Evolutionary conservation across 495 filamentous ascomycete genomes (phyloP).

Genomic region (Penicillium maclennaniae): DNA sequence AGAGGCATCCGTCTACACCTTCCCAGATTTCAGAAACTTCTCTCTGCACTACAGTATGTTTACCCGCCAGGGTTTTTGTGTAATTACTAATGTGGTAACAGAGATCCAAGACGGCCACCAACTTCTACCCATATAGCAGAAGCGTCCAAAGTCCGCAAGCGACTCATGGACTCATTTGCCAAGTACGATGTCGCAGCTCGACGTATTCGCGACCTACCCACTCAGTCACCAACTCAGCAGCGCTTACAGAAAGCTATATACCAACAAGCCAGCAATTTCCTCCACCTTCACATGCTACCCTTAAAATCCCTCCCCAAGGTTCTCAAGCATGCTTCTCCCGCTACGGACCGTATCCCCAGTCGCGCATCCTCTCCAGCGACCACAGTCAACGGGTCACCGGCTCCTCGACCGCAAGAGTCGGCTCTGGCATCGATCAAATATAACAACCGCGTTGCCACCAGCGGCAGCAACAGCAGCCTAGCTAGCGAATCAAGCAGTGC

Average conservation of each 20-base stretch:
- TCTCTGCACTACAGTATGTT: conserved; percentile 61
- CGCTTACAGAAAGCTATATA: conserved; percentile 82
- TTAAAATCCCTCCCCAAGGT: conserved; percentile 81
- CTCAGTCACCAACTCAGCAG: conserved; percentile 65
- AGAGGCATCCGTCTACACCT: conserved; percentile 78
- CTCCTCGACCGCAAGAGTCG: conserved; percentile 39
- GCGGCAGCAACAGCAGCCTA: conserved; percentile 56
- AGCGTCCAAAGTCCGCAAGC: conserved; percentile 84
- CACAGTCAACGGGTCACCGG: conserved; percentile 23
- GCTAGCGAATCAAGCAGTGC: conserved; percentile 58
- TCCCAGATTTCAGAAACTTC: conserved; percentile 80
- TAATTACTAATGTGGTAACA: conserved; percentile 28
- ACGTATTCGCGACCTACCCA: conserved; percentile 75
- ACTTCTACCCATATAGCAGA: conserved; percentile 73
- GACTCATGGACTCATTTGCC: conserved; percentile 83
- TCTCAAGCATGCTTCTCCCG: conserved; percentile 63
- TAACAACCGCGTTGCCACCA: conserved; percentile 41
- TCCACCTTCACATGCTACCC: conserved; percentile 89
- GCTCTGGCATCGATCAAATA: conserved; percentile 58
- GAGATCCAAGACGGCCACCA: conserved; percentile 69
- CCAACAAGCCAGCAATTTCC: conserved; percentile 74
- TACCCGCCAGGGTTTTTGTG: not conserved
- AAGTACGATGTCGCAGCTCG: conserved; percentile 86
- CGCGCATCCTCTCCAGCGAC: conserved; percentile 33
- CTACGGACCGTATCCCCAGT: conserved; percentile 28